These are phyloP conservation scores for Colletotrichum lini DNA, from an alignment of 2,329 filamentous ascomycete species.

Conservation along the genomic window DNA sequence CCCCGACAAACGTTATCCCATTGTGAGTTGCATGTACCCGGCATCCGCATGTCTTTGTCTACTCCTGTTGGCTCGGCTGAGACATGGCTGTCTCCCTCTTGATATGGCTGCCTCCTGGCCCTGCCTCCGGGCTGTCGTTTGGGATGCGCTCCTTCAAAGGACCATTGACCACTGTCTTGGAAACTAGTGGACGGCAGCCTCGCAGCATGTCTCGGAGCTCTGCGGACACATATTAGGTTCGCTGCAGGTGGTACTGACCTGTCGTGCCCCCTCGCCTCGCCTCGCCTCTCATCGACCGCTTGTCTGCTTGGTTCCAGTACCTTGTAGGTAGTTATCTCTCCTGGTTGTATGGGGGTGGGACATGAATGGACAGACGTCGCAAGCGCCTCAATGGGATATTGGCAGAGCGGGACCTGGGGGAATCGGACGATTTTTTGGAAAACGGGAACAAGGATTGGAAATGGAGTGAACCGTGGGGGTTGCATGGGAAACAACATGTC, in stretches of 20 bases:
- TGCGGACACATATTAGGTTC: neutral
- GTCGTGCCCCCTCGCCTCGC: neutral
- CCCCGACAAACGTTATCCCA: neutral
- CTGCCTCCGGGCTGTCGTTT: neutral
- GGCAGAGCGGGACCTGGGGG: constrained; percentile 1
- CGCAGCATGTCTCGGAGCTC: constrained; percentile 5
- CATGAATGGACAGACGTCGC: neutral
- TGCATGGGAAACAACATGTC: neutral
- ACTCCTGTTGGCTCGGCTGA: neutral
- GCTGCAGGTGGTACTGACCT: neutral
- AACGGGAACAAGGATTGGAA: constrained; percentile 7
- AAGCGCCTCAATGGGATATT: neutral
- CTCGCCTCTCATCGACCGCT: neutral
- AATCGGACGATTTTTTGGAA: constrained; percentile 13
- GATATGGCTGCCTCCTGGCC: no score
- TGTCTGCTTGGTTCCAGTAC: neutral
- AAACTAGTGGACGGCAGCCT: neutral
- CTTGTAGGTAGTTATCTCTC: neutral
- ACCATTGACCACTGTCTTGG: neutral
- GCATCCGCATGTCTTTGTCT: constrained; percentile 4
- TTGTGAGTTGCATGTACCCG: neutral
- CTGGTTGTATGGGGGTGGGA: neutral
- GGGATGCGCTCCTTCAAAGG: neutral
- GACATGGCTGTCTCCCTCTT: neutral
- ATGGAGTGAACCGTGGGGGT: constrained; percentile 13